Evolutionary conservation across 441 rosid species (phyloP).

Genomic region (Kokia cookei): DNA sequence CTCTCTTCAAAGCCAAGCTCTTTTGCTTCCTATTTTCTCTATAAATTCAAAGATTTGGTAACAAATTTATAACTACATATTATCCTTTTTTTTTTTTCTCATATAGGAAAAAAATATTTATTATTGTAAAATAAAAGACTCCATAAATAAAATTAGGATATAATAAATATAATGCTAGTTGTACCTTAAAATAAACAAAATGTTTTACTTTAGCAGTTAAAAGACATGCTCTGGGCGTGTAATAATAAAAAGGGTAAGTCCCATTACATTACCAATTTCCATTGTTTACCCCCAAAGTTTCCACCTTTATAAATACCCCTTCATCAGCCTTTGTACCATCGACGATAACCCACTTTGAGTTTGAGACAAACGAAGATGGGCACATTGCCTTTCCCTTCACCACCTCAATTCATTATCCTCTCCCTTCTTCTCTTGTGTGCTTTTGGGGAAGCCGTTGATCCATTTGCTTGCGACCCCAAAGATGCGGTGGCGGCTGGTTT

Average conservation of each 20-base stretch:
- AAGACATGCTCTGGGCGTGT: not conserved
- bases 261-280: not conserved
- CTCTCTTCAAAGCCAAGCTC: slow-evolving; percentile 32
- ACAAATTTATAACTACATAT: not conserved
- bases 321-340: not conserved
- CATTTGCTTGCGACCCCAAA: slow-evolving; percentile 75
- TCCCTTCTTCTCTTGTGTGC: slow-evolving; percentile 10
- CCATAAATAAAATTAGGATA: not conserved
- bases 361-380: slow-evolving; percentile 11
- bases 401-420: not conserved
- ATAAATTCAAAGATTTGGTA: not conserved
- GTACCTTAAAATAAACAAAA: not conserved
- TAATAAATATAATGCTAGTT: too few species aligned
- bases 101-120: not conserved
- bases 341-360: not conserved
- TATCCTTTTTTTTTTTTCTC: not conserved
- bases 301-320: slow-evolving; percentile 8
- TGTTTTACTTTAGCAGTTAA: not conserved
- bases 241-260: slow-evolving; percentile 4
- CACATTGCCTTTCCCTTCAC: not conserved
- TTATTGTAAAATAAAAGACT: too few species aligned
- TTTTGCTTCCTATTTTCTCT: not conserved
- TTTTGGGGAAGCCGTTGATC: slow-evolving; percentile 26
- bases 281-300: too few species aligned
- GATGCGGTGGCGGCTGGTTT: slow-evolving; percentile 31